These are phyloP conservation scores for Aureobasidium lini DNA, from an alignment of 2,329 filamentous ascomycete species.

Conservation along the genomic window DNA sequence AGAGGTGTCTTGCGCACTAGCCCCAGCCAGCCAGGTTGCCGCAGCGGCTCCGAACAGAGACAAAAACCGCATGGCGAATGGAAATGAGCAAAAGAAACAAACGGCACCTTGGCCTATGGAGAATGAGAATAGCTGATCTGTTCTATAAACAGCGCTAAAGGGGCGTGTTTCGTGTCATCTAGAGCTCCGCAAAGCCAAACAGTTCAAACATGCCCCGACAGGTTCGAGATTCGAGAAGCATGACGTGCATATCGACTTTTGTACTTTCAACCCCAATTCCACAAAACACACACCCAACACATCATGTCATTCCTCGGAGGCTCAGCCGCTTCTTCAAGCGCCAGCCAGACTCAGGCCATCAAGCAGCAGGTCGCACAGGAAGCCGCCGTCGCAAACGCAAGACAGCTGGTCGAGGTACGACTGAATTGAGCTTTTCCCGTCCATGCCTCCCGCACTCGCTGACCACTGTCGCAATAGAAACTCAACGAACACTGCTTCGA, in stretches of 20 bases:
- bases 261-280: background rate
- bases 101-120: background rate
- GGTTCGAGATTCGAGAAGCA: background rate
- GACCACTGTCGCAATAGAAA: constrained; percentile 32
- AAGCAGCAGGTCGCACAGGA: constrained; percentile 49
- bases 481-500: constrained; percentile 52
- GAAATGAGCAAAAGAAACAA: background rate
- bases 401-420: constrained; percentile 42
- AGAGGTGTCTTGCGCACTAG: constrained; percentile 19
- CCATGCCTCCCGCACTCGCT: background rate
- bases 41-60: constrained; percentile 20
- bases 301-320: constrained; percentile 14
- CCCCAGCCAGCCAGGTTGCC: constrained; percentile 24
- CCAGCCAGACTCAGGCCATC: constrained; percentile 22
- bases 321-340: background rate
- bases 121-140: background rate
- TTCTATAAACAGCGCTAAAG: background rate
- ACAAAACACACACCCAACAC: background rate
- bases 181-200: constrained; percentile 5
- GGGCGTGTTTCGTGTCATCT: constrained; percentile 7
- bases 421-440: background rate
- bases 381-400: constrained; percentile 44
- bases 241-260: constrained; percentile 11
- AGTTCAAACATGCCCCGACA: background rate
- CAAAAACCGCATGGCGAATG: constrained; percentile 5